phyloP scores from a whole-genome alignment of 225 moss, liverwort and hornwort species.

The Lunularia cruciata region DNA sequence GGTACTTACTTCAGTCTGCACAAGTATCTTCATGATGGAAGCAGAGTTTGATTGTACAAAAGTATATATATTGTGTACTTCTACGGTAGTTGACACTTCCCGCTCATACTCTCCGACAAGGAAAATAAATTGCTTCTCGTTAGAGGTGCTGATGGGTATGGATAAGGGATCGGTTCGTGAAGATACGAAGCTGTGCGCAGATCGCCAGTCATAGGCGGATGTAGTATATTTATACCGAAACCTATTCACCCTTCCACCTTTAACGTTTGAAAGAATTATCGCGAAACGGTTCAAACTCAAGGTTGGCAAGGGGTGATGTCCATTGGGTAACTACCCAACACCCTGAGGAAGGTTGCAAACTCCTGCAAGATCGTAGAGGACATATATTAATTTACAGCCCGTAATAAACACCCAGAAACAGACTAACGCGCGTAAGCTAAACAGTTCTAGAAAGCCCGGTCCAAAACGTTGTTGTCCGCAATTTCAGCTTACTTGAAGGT shows the following conservation, averaged over 20 bases:
- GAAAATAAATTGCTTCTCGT: background rate
- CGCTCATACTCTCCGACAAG: background rate
- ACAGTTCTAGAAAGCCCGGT: background rate
- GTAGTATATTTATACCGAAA: no score
- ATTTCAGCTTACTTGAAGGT: conserved; percentile 51
- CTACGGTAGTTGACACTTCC: conserved; percentile 6
- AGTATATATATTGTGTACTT: background rate
- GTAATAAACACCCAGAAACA: background rate
- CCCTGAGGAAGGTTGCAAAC: conserved; percentile 94
- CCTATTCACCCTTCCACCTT: background rate
- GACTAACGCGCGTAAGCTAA: no score
- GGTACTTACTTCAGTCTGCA: background rate
- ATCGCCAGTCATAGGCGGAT: background rate
- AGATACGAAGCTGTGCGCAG: background rate
- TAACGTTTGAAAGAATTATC: background rate
- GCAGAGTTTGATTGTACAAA: background rate
- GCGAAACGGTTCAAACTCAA: background rate
- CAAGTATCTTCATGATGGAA: background rate
- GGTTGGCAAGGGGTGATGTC: conserved; percentile 50
- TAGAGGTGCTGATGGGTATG: background rate
- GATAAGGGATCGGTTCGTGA: background rate
- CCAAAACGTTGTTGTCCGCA: background rate
- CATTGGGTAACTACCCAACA: conserved; percentile 96
- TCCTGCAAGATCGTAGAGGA: conserved; percentile 55
- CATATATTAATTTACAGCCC: background rate